Conservation (phyloP, 176 grass and related monocot species). For the Phragmites australis region DNA sequence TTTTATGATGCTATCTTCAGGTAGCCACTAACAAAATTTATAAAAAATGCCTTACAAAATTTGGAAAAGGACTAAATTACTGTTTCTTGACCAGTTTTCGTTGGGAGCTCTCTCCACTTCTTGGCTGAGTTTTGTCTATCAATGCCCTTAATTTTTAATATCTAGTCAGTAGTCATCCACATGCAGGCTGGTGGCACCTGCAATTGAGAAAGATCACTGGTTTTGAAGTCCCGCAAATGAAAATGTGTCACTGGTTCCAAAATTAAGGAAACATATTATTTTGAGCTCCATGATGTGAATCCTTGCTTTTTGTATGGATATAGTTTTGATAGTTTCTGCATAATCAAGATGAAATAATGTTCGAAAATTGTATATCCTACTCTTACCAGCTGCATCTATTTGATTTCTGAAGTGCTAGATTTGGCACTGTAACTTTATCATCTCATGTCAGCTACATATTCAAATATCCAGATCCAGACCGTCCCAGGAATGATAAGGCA, state of each 20-base stretch:
- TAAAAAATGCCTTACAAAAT: no score
- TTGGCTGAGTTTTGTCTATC: no score
- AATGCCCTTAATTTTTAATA: not conserved
- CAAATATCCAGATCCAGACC: constrained; percentile 70
- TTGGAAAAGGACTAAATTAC: no score
- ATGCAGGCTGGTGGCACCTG: not conserved
- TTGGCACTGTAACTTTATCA: constrained; percentile 9
- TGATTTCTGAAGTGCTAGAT: not conserved
- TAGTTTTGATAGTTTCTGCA: constrained; percentile 4
- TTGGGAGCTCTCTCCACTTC: no score
- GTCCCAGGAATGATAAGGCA: constrained; percentile 84
- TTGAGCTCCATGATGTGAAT: not conserved
- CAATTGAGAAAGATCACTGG: not conserved
- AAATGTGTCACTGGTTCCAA: not conserved
- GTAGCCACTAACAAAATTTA: no score
- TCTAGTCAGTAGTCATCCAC: not conserved
- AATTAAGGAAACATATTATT: not conserved
- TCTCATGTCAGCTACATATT: constrained; percentile 24
- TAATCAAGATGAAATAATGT: constrained; percentile 2
- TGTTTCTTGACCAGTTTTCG: no score
- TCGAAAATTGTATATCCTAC: not conserved
- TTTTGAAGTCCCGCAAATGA: not conserved
- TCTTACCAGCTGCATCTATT: constrained; percentile 4
- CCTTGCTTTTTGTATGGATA: not conserved
- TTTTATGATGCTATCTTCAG: no score